phyloP scores from a whole-genome alignment of 139 green algal genomes.

The Pseudopediastrum boryanum region DNA sequence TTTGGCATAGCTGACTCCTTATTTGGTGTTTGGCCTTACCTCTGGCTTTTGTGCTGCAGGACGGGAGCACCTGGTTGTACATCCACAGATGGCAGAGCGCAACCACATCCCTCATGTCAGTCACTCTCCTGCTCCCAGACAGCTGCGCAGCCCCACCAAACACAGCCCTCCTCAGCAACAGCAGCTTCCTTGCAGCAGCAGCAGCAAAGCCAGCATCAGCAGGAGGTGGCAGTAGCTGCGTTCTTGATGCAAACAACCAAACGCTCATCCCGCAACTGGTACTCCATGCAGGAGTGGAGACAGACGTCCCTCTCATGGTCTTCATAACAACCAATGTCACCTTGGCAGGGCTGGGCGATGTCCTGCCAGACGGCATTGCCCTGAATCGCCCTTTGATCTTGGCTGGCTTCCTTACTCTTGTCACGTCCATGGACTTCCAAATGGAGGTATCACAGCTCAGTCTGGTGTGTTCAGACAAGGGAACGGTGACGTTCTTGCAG shows the following conservation, averaged over 20 bases:
- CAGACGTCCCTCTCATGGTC: constrained; percentile 16
- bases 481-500: constrained; percentile 18
- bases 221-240: not conserved
- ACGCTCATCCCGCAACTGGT: constrained; percentile 19
- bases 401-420: constrained; percentile 16
- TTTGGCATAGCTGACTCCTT: not conserved
- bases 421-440: constrained; percentile 34
- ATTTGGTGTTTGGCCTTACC: not conserved
- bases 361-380: constrained; percentile 1
- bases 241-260: constrained; percentile 17
- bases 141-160: not conserved
- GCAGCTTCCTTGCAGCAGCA: no score
- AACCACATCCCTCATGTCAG: not conserved
- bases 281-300: not conserved
- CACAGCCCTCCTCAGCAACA: no score
- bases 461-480: not conserved
- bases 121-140: not conserved
- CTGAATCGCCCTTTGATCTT: constrained; percentile 22
- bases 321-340: constrained; percentile 34
- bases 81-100: constrained; percentile 9
- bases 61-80: constrained; percentile 16
- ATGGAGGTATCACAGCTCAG: constrained; percentile 40
- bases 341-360: not conserved
- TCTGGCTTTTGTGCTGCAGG: constrained; percentile 9
- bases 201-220: no score